Percentiles rank a stretch among this genome's conserved stretches.
phyloP scores from a whole-genome alignment of 1,139 yeast genomes.

The Candida glucosophila region DNA sequence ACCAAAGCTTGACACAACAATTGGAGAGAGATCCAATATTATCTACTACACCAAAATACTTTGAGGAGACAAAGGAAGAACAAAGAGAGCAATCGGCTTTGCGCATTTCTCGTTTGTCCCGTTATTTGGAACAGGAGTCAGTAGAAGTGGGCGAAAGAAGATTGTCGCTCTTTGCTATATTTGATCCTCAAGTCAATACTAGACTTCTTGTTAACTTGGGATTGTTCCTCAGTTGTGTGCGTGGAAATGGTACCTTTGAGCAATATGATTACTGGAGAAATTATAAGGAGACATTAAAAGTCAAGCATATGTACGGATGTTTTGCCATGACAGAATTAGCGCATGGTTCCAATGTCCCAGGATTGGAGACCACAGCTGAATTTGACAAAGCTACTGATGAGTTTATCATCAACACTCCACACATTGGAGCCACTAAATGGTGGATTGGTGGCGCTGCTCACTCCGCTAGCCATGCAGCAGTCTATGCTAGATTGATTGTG shows the following conservation, averaged over 20 bases:
- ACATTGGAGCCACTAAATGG: conserved; percentile 44
- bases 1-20: conserved; percentile 22
- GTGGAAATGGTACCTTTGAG: conserved; percentile 59
- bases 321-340: conserved; percentile 45
- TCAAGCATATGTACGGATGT: conserved; percentile 37
- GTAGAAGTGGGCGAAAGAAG: conserved; percentile 29
- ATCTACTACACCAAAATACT: conserved; percentile 23
- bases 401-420: conserved; percentile 39
- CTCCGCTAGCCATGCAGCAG: conserved; percentile 37
- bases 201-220: conserved; percentile 59
- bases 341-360: conserved; percentile 41
- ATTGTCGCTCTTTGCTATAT: conserved; percentile 48
- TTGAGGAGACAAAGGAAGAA: conserved; percentile 28
- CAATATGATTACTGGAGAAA: conserved; percentile 35
- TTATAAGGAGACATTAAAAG: conserved; percentile 25
- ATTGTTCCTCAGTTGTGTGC: conserved; percentile 57
- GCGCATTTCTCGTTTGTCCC: conserved; percentile 29
- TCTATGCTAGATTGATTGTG: conserved; percentile 36
- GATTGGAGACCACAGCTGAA: conserved; percentile 40
- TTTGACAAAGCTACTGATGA: conserved; percentile 32
- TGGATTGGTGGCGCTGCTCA: conserved; percentile 48
- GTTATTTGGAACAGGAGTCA: conserved; percentile 31
- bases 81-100: conserved; percentile 28
- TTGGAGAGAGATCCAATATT: conserved; percentile 39
- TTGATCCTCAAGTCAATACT: conserved; percentile 51